phyloP scores from a whole-genome alignment of 2,329 filamentous ascomycete species.

The Dendryphion nanum region DNA sequence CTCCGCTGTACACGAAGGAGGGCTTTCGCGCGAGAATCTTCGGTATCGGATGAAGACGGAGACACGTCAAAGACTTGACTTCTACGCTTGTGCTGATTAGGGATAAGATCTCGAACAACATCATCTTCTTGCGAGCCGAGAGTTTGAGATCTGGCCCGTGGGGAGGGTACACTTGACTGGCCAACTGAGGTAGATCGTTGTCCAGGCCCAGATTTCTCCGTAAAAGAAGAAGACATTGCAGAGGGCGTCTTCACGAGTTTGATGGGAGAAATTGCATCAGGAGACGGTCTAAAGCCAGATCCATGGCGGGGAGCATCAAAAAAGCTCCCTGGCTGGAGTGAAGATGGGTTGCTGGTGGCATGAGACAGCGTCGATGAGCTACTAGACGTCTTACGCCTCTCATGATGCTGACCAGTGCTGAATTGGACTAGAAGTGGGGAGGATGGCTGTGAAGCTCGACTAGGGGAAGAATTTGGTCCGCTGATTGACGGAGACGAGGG shows the following conservation, averaged over 20 bases:
- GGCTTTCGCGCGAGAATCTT: slow-evolving; percentile 87
- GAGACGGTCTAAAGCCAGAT: slow-evolving; percentile 50
- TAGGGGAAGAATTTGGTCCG: slow-evolving; percentile 83
- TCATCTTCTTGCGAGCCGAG: slow-evolving; percentile 93
- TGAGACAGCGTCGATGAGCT: slow-evolving; percentile 82
- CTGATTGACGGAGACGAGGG: slow-evolving; percentile 84
- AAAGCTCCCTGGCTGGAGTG: slow-evolving; percentile 68
- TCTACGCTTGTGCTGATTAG: slow-evolving; percentile 77
- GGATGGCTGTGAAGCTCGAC: slow-evolving; percentile 76
- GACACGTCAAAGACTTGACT: slow-evolving; percentile 97
- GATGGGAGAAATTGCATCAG: slow-evolving; percentile 55
- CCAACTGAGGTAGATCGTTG: slow-evolving; percentile 33
- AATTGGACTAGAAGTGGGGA: slow-evolving; percentile 97
- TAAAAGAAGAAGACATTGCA: slow-evolving; percentile 49
- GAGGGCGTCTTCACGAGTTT: slow-evolving; percentile 45
- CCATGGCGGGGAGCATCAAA: slow-evolving; percentile 68
- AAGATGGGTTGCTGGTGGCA: slow-evolving; percentile 60
- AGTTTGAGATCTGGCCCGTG: slow-evolving; percentile 78
- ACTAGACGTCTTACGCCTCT: slow-evolving; percentile 89
- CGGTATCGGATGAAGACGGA: slow-evolving; percentile 95
- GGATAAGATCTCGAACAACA: slow-evolving; percentile 63
- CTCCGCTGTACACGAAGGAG: slow-evolving; percentile 88
- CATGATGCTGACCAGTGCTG: slow-evolving; percentile 76
- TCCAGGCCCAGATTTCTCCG: slow-evolving; percentile 38
- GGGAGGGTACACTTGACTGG: slow-evolving; percentile 47